Evolutionary conservation across 2,329 filamentous ascomycete species (phyloP), one percentile per base, ranked within the genome.

Genomic region (Trichoderma cornu-damae): DNA sequence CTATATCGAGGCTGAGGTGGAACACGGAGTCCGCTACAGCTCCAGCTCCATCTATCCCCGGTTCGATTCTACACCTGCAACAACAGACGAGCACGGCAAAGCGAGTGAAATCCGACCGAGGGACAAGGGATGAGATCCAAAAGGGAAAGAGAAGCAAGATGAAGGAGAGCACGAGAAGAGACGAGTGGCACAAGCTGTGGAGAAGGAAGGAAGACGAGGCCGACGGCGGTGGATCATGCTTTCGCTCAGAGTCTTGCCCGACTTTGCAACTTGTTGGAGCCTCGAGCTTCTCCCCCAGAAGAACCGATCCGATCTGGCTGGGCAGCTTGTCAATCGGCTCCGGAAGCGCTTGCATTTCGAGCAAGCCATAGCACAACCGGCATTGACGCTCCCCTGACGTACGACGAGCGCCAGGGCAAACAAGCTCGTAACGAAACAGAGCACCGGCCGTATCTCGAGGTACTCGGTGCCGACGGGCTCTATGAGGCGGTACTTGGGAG

Each of bases 371-470:
- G 42, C 34, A 24, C 42, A 34, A 38, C 51, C 46, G 35, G 51
- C 42, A n/a, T 59, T 59, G 57, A 59, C 57, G 57, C 46, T 56
- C 40, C 38, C 44, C 44, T 59, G 57, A 59, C 57, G 57, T 59
- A 59, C 46, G 40, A 56, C 14, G 20, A 52, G 49, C 18, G 30
- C 18, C 12, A 26, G 42, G 51, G 51, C 32, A 42, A 26, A 55
- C 52, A 46, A 28, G 26, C 43, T 34, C 30, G 28, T 58, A 48
- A 26, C 30, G 16, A 11, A 48, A 16, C 24, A 22, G 26, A 30
- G 24, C 14, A 20, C 18, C 14, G 0, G 28, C 30, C 22, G 50
- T 54, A 35, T 35, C 16, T 20, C 14, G n/a, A 6, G 11, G 50
- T 57, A 55, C 52, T n/a, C 20, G 11, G 2, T 9, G 9, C 6